These are phyloP conservation scores for Didymella exigua DNA, from an alignment of 2,329 filamentous ascomycete genomes.

Conservation along the genomic window DNA sequence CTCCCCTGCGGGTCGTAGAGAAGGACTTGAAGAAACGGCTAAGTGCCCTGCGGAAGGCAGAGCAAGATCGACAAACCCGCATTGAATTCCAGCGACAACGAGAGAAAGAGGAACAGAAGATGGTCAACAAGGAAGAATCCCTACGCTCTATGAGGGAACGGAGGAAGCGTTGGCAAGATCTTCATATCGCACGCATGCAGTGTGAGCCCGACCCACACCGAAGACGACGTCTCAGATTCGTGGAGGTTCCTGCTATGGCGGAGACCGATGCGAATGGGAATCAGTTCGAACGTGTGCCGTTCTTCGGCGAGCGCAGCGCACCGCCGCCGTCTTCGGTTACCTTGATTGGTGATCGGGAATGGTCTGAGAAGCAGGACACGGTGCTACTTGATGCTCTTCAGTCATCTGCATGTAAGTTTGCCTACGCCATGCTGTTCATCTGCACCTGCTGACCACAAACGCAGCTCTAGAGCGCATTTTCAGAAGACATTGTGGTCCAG, in stretches of 20 bases:
- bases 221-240: conserved; percentile 18
- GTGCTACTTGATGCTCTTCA: conserved; percentile 43
- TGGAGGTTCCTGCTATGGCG: conserved; percentile 20
- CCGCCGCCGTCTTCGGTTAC: conserved; percentile 20
- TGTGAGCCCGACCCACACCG: conserved; percentile 30
- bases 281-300: conserved; percentile 46
- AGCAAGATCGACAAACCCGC: conserved; percentile 8
- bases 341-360: conserved; percentile 26
- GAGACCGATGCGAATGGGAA: conserved; percentile 50
- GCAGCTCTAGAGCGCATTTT: conserved; percentile 41
- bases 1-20: conserved; percentile 28
- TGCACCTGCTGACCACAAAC: not conserved
- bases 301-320: conserved; percentile 45
- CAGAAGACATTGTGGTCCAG: conserved; percentile 28
- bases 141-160: conserved; percentile 7
- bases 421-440: not conserved
- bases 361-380: conserved; percentile 39
- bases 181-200: conserved; percentile 35
- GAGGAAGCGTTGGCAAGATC: conserved; percentile 36
- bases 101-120: conserved; percentile 12
- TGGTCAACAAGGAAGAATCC: conserved; percentile 1
- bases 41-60: conserved; percentile 11
- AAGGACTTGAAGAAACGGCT: conserved; percentile 9
- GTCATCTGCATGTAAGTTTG: conserved; percentile 32
- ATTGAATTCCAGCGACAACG: conserved; percentile 11